A percentile compares a stretch with the other conserved stretches of the same genome.
Conservation (phyloP, 2,329 filamentous ascomycete species). For the Alternaria infectoria region DNA sequence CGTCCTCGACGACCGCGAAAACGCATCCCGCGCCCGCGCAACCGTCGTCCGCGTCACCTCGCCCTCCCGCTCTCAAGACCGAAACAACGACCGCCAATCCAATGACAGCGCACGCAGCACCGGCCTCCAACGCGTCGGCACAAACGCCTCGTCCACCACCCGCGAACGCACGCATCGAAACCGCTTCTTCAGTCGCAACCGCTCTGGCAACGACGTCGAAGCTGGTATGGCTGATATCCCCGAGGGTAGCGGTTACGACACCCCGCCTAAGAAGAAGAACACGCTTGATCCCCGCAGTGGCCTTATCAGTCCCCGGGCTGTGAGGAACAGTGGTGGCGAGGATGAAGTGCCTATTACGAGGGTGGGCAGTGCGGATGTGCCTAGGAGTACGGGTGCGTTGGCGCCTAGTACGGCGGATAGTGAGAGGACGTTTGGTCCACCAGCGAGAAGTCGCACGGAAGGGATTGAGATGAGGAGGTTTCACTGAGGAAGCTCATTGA, state of each 20-base stretch:
- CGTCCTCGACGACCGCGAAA: conserved; percentile 65
- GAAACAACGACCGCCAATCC: conserved; percentile 39
- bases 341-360: conserved; percentile 5
- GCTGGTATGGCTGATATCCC: conserved; percentile 57
- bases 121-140: conserved; percentile 43
- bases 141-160: conserved; percentile 38
- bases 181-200: conserved; percentile 65
- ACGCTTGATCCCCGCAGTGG: conserved; percentile 46
- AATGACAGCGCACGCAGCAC: conserved; percentile 36
- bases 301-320: conserved; percentile 37
- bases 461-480: conserved; percentile 43
- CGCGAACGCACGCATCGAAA: conserved; percentile 60
- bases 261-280: conserved; percentile 29
- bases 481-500: conserved; percentile 9
- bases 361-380: conserved; percentile 1
- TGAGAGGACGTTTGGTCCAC: conserved; percentile 29
- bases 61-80: conserved; percentile 39
- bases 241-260: conserved; percentile 34
- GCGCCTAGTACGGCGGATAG: conserved; percentile 23
- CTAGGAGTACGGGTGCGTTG: conserved; percentile 33
- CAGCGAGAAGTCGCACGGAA: conserved; percentile 38
- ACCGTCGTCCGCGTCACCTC: conserved; percentile 51
- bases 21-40: conserved; percentile 42
- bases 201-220: conserved; percentile 47
- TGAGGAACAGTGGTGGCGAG: conserved; percentile 33